phyloP scores from a whole-genome alignment of 2,329 filamentous ascomycete genomes.

The Pseudogymnoascus sp. region DNA sequence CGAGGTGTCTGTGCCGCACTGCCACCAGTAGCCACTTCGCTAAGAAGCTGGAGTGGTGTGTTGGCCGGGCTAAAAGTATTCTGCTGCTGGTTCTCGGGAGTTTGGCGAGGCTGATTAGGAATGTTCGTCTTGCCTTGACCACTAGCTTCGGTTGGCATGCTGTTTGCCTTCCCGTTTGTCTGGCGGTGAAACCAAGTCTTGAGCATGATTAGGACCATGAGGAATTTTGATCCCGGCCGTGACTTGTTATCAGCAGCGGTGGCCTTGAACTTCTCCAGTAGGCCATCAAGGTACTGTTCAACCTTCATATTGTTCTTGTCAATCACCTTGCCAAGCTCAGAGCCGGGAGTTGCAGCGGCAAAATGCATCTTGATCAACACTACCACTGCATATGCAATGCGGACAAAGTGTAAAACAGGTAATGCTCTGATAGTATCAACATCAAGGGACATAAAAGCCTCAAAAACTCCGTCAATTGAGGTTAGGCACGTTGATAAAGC shows the following conservation, averaged over 20 bases:
- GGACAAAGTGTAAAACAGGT: slow-evolving; percentile 43
- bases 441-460: slow-evolving; percentile 42
- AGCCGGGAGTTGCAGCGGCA: slow-evolving; percentile 52
- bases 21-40: slow-evolving; percentile 34
- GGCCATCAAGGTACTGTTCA: slow-evolving; percentile 59
- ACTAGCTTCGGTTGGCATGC: neutral
- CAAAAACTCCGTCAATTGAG: slow-evolving; percentile 46
- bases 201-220: slow-evolving; percentile 63
- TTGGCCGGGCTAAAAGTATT: slow-evolving; percentile 26
- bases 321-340: slow-evolving; percentile 63
- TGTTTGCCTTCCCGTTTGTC: slow-evolving; percentile 21
- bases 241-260: slow-evolving; percentile 57
- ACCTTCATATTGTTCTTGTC: slow-evolving; percentile 58
- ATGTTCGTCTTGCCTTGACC: slow-evolving; percentile 15
- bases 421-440: slow-evolving; percentile 41
- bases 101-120: slow-evolving; percentile 19
- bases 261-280: slow-evolving; percentile 60
- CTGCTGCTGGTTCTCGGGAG: slow-evolving; percentile 12
- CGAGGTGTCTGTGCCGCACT: slow-evolving; percentile 23
- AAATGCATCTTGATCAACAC: slow-evolving; percentile 54
- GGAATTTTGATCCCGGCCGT: slow-evolving; percentile 60
- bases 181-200: slow-evolving; percentile 48
- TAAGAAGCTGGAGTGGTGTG: slow-evolving; percentile 33
- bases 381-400: slow-evolving; percentile 48
- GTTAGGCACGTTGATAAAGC: slow-evolving; percentile 45